Evolutionary conservation across 2,329 filamentous ascomycete genomes (phyloP), one percentile per base, ranked within the genome.

Genomic region (Penicillium nordicum): DNA sequence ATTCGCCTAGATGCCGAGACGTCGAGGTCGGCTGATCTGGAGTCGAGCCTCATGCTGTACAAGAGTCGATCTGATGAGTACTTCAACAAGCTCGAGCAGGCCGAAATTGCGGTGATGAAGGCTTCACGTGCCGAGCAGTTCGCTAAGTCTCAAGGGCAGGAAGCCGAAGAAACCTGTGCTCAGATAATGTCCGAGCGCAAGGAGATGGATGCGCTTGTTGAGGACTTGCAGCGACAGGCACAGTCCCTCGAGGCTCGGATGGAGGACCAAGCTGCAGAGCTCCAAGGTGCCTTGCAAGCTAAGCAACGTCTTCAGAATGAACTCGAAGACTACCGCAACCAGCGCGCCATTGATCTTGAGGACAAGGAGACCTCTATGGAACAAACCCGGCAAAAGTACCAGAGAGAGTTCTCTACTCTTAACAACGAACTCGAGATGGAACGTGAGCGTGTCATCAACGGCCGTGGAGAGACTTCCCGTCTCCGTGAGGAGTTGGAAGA

Each of bases 221-320:
- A 97, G 68, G 92, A 97, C 69, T 79, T 97, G 46, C 92, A 97
- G 72, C 87, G 90, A 38, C 89, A 94, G 71, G 91, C 90, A 57
- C 92, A 97, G 72, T 87, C 89, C 42, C 87, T 93, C 46, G 93
- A 97, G 68, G 93, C 96, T 77, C 89, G 88, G 68, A 82, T 97
- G 48, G 93, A 97, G 70, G 93, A 99, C 70, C 79, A 96, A 43
- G 90, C 90, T 25, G 93, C 93, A 0, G 93, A 99, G 70, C 83
- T 97, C 9, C 88, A 95, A 58, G 87, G 87, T 21, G 90, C 89
- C 2, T 80, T 90, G 18, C 92, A 97, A 76, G 86, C 91, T 21
- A 96, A 96, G 82, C 96, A 92, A 77, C 86, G 93, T 57, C 86
- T 97, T 25, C 93, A 99, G 73, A 92, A 97, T 70, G 93, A 99